Base-by-base conservation (phyloP, 1,284 basidiomycete species). In the Volvariella surrecta region DNA sequence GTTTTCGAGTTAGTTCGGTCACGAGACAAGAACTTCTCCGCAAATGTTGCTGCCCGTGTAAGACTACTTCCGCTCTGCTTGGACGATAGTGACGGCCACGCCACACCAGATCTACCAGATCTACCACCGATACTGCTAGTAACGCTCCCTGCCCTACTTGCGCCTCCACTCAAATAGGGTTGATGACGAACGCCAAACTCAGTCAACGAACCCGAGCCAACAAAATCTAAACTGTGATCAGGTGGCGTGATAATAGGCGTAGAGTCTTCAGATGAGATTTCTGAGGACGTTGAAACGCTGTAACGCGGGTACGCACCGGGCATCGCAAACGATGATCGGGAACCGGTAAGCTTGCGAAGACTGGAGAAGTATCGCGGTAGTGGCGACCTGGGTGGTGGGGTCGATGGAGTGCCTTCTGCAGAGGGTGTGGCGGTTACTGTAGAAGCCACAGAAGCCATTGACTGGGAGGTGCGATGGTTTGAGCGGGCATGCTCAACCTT, bases 201-300 rank as follows among this genome's bases (percentile, higher is more conserved):
- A 22, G 39, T 49, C 35, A 28, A 32, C 21, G 9, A 28, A 34
- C 45, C 22, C 22, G 46, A 53, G 17, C 45, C 45, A 32, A 51
- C 53, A 40, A 61, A 58, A 32, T 62, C 57, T 17, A 54, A 16
- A 13, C 47, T 48, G 21, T 54, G 53, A 18, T 72, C 71, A 11
- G 72, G 64, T 15, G 74, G 73, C 3, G 74, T 76, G 3, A 62
- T 57, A 10, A 74, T 62, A 18, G 65, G 59, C 22, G 63, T 60
- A 35, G 71, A 76, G 51, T 79, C 75, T 48, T 77, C 74, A 3
- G 74, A 75, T 1, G 73, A 77, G 37, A 73, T 49, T 44, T 76
- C 74, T 0, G 75, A 76, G 1, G 70, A 72, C 32, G 66, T 58
- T n/a, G 75, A 77, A 42, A 68, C 62, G 48, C 74, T 78, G 32